These are phyloP conservation scores for Starmerella apis DNA, from an alignment of 805 yeast species.

Conservation along the genomic window DNA sequence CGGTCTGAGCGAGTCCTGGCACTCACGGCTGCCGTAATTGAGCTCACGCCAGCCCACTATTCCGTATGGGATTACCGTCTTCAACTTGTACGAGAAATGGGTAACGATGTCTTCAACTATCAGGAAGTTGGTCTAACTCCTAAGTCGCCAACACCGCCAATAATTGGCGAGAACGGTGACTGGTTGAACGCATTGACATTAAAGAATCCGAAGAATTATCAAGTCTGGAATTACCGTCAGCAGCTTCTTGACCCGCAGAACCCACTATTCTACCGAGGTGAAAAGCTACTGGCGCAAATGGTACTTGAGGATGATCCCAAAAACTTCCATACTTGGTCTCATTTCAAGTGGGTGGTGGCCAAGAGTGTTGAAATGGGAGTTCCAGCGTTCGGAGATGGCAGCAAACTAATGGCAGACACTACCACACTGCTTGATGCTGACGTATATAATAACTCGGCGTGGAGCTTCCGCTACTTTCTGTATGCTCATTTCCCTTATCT, in stretches of 20 bases:
- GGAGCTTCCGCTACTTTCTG: constrained; percentile 75
- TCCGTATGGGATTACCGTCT: constrained; percentile 59
- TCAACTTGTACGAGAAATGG: constrained; percentile 27
- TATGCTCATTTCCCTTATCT: constrained; percentile 20
- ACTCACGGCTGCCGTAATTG: constrained; percentile 54
- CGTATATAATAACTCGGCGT: constrained; percentile 80
- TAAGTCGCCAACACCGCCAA: constrained; percentile 24
- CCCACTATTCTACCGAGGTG: constrained; percentile 36
- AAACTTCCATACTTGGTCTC: constrained; percentile 95
- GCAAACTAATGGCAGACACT: constrained; percentile 45
- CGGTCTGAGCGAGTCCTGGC: constrained; percentile 59
- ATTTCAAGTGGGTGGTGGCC: constrained; percentile 70
- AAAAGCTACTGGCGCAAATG: constrained; percentile 50
- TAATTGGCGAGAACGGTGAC: constrained; percentile 43
- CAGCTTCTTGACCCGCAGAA: constrained; percentile 38
- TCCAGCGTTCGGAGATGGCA: constrained; percentile 13
- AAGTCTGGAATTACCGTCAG: constrained; percentile 92
- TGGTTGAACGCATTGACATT: constrained; percentile 74
- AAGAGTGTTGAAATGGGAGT: constrained; percentile 24
- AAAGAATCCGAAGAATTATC: constrained; percentile 81
- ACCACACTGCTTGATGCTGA: constrained; percentile 46
- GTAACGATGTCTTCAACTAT: constrained; percentile 30
- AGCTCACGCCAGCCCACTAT: constrained; percentile 75
- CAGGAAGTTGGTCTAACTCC: constrained; percentile 23
- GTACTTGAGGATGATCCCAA: constrained; percentile 74